Evolutionary conservation across 1,284 basidiomycete species (phyloP).

Genomic region (Testicularia cyperi): DNA sequence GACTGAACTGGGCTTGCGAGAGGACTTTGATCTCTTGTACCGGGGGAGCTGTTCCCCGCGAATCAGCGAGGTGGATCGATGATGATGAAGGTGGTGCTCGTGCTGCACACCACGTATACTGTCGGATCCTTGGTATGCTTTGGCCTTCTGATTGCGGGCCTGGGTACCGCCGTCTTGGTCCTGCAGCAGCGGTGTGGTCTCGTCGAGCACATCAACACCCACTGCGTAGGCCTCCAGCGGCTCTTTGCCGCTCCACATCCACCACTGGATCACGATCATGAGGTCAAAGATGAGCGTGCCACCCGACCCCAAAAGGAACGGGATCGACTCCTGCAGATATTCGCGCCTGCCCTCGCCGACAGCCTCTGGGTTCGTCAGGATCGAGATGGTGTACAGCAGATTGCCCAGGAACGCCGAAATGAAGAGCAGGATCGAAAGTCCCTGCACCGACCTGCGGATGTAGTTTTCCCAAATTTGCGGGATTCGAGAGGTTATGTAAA

Average conservation of each 20-base stretch:
- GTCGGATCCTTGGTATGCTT: too few relatives aligned
- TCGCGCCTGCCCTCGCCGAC: slow-evolving; percentile 8
- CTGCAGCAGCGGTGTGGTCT: too few relatives aligned
- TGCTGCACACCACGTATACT: too few relatives aligned
- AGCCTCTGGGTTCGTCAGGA: slow-evolving; percentile 46
- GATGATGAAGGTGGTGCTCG: too few relatives aligned
- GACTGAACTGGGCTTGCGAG: too few relatives aligned
- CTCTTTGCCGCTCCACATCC: slow-evolving; percentile 37
- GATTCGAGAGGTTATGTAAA: slow-evolving; percentile 59
- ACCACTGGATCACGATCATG: slow-evolving; percentile 52
- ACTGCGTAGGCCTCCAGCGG: neutral
- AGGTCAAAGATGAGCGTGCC: slow-evolving; percentile 58
- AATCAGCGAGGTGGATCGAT: too few relatives aligned
- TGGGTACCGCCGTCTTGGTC: too few relatives aligned
- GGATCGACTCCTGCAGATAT: slow-evolving; percentile 52
- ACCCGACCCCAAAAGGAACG: slow-evolving; percentile 52
- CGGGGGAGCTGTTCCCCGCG: too few relatives aligned
- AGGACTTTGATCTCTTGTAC: too few relatives aligned
- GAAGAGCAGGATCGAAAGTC: slow-evolving; percentile 55
- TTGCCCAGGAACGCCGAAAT: slow-evolving; percentile 55
- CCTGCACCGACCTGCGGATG: slow-evolving; percentile 47
- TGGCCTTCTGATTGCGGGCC: too few relatives aligned
- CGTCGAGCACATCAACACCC: too few relatives aligned
- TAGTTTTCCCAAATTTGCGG: slow-evolving; percentile 60
- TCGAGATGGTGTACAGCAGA: slow-evolving; percentile 47